These are phyloP conservation scores for Piper betle DNA, from an alignment of 164 flowering plant species.

Conservation along the genomic window DNA sequence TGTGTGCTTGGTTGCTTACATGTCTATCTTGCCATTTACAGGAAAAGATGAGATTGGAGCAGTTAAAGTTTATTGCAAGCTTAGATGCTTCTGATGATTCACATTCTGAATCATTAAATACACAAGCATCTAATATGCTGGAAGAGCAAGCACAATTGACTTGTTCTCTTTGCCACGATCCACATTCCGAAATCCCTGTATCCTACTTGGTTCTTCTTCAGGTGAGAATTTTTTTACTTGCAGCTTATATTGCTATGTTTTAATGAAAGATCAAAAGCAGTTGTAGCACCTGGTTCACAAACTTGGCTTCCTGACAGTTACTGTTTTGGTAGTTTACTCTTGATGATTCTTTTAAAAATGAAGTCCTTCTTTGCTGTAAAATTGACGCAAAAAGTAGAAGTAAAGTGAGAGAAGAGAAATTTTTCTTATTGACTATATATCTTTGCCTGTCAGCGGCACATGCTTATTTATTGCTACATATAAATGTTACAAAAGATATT, in stretches of 20 bases:
- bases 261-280: no score
- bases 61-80: constrained; percentile 72
- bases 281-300: no score
- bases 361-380: no score
- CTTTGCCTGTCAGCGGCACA: no score
- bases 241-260: not conserved
- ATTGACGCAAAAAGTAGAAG: no score
- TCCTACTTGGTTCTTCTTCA: constrained; percentile 77
- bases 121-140: constrained; percentile 22
- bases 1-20: not conserved
- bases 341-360: no score
- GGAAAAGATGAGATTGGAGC: constrained; percentile 91
- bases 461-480: no score
- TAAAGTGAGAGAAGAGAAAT: no score
- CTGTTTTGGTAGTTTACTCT: no score
- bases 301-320: no score
- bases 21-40: constrained; percentile 15
- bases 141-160: constrained; percentile 31
- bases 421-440: no score
- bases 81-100: constrained; percentile 29
- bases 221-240: constrained; percentile 23
- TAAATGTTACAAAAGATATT: no score
- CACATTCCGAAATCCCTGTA: constrained; percentile 49
- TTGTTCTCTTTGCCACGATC: constrained; percentile 89
- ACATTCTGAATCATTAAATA: constrained; percentile 18